A percentile compares a stretch with the other conserved stretches of the same genome.
phyloP scores from a whole-genome alignment of 306 rosid genomes.

The Dryas octopetala region DNA sequence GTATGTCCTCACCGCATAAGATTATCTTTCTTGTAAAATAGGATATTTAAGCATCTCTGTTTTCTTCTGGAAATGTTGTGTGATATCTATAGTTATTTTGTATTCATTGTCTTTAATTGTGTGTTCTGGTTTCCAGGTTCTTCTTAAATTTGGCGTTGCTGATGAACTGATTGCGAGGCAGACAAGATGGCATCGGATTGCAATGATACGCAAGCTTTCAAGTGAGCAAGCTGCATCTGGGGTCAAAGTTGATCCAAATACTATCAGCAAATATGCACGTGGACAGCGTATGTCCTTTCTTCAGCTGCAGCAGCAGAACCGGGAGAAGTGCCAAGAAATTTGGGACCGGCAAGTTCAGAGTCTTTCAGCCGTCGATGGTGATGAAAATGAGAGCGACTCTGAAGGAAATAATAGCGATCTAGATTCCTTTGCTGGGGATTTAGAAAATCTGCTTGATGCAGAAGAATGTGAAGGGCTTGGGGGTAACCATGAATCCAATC shows the following conservation, averaged over 20 bases:
- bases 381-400: constrained; percentile 89
- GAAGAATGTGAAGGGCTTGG: constrained; percentile 85
- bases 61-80: not conserved
- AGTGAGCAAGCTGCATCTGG: constrained; percentile 98
- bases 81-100: not conserved
- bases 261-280: constrained; percentile 95
- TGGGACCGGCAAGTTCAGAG: constrained; percentile 94
- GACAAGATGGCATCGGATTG: constrained; percentile 99
- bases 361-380: constrained; percentile 71
- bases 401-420: constrained; percentile 93
- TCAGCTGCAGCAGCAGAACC: constrained; percentile 96
- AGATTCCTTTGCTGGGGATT: constrained; percentile 98
- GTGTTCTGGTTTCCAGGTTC: constrained; percentile 60
- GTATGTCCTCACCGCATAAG: not conserved
- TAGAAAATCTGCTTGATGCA: constrained; percentile 95
- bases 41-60: not conserved
- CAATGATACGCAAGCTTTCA: constrained; percentile 97
- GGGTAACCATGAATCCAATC: constrained; percentile 60
- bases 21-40: not conserved
- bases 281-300: constrained; percentile 99
- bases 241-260: constrained; percentile 90
- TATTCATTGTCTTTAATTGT: constrained; percentile 20
- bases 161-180: constrained; percentile 86
- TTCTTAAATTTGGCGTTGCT: constrained; percentile 84
- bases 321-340: constrained; percentile 97